phyloP scores from a whole-genome alignment of 164 flowering plant species.

The grape (Vitis vinifera) region ASM3070453v1 NC_081820.1:24169001-24169500 shows the following conservation, averaged over 20 bases:
- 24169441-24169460: conserved; percentile 36
- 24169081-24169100: neutral
- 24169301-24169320: conserved; percentile 29
- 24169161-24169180: conserved; percentile 43
- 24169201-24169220: conserved; percentile 36
- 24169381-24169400: conserved; percentile 33
- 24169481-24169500: neutral
- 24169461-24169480: conserved; percentile 25
- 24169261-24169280: conserved; percentile 46
- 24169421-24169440: conserved; percentile 40
- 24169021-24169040: conserved; percentile 42
- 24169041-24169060: conserved; percentile 51
- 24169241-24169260: conserved; percentile 42
- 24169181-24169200: conserved; percentile 42
- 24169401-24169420: conserved; percentile 34
- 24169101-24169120: neutral
- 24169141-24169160: conserved; percentile 28
- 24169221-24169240: conserved; percentile 40
- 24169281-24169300: conserved; percentile 38
- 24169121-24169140: neutral
- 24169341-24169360: conserved; percentile 29
- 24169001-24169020: conserved; percentile 58
- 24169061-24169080: neutral
- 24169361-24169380: conserved; percentile 28
- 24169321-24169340: conserved; percentile 35